A percentile compares a stretch with the other conserved stretches of the same genome.
phyloP scores from a whole-genome alignment of 164 flowering plant species.

The Tetrastigma voinierianum region DNA sequence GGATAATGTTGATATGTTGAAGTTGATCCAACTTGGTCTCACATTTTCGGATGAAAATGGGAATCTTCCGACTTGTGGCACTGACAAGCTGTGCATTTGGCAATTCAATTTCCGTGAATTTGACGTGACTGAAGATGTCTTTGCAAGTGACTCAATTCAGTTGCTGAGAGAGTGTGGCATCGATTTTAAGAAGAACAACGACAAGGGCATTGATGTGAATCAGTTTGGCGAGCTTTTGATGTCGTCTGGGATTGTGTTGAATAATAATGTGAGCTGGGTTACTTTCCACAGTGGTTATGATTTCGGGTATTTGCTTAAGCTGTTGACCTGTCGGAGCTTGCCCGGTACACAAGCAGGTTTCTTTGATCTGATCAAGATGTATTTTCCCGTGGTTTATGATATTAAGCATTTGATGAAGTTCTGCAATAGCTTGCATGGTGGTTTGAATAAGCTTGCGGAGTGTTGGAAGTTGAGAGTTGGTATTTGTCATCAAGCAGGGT shows the following conservation, averaged over 20 bases:
- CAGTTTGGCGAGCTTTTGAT: slow-evolving; percentile 55
- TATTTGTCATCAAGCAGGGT: slow-evolving; percentile 57
- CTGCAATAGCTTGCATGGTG: slow-evolving; percentile 58
- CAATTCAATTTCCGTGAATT: slow-evolving; percentile 61
- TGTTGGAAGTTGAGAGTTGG: slow-evolving; percentile 56
- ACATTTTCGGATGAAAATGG: slow-evolving; percentile 52
- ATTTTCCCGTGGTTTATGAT: slow-evolving; percentile 51
- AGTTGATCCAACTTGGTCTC: slow-evolving; percentile 53
- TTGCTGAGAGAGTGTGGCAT: slow-evolving; percentile 51
- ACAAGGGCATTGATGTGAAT: slow-evolving; percentile 47
- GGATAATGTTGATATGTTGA: slow-evolving; percentile 55
- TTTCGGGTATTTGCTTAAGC: slow-evolving; percentile 47
- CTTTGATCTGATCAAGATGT: slow-evolving; percentile 44
- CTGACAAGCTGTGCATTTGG: slow-evolving; percentile 42
- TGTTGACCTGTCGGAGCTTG: no score
- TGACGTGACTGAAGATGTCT: slow-evolving; percentile 34
- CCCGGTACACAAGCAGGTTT: no score
- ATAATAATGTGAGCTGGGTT: slow-evolving; percentile 41
- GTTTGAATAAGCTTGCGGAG: slow-evolving; percentile 60
- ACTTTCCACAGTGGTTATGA: slow-evolving; percentile 55
- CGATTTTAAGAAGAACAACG: slow-evolving; percentile 50
- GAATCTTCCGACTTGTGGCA: slow-evolving; percentile 45
- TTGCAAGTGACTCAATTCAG: slow-evolving; percentile 49
- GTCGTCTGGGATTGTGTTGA: slow-evolving; percentile 52
- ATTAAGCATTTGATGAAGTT: slow-evolving; percentile 66